Evolutionary conservation across 257 asterid species (phyloP).

Genomic region (Scutellaria barbata): DNA sequence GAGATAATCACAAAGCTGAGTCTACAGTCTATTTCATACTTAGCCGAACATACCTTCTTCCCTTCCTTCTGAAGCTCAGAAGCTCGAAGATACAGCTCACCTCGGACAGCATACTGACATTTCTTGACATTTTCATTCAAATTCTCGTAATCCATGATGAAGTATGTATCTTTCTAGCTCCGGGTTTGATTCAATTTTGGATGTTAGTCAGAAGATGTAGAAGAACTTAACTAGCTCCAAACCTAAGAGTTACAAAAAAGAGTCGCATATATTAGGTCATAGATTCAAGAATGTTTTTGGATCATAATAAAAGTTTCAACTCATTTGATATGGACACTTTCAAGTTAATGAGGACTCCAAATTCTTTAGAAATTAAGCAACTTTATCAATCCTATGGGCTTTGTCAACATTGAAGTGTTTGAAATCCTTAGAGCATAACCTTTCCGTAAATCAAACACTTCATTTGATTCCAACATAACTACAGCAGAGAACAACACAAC

Average conservation of each 20-base stretch:
- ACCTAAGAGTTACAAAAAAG: conserved; percentile 23
- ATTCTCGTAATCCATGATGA: conserved; percentile 73
- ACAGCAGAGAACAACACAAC: not conserved
- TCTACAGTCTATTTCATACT: not conserved
- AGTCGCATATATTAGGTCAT: not conserved
- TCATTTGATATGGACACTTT: not conserved
- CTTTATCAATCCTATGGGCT: not conserved
- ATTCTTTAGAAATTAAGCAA: not conserved
- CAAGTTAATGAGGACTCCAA: not conserved
- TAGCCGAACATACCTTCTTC: conserved; percentile 66
- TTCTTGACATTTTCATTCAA: conserved; percentile 95
- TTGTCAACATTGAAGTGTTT: not conserved
- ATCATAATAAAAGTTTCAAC: not conserved
- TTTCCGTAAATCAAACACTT: not conserved
- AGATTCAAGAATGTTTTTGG: not conserved
- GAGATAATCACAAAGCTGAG: too few species aligned
- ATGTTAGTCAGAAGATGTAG: not conserved
- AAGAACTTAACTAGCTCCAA: conserved; percentile 31
- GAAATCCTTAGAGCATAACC: conserved; percentile 10
- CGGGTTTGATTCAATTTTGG: not conserved
- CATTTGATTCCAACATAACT: not conserved
- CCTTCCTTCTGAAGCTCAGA: conserved; percentile 99
- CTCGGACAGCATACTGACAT: conserved; percentile 98
- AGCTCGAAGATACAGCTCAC: conserved; percentile 99
- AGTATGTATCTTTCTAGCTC: conserved; percentile 15